These are phyloP conservation scores for Nasturtium officinale DNA, from an alignment of 345 rosid species.

Conservation along the genomic window DNA sequence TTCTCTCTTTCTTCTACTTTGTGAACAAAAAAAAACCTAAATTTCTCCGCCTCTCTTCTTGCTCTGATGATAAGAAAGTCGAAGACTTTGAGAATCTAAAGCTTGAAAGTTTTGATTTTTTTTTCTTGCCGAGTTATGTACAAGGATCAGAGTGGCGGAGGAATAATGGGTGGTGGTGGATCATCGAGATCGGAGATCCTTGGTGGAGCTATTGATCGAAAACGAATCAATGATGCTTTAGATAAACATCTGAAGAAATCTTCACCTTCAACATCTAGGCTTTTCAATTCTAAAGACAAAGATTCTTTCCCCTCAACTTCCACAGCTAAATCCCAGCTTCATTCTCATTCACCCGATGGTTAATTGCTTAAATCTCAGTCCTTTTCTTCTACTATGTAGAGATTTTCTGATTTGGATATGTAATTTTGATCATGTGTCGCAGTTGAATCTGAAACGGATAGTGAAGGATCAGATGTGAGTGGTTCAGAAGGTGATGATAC, in stretches of 20 bases:
- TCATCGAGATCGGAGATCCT: conserved; percentile 79
- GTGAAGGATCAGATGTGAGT: conserved; percentile 88
- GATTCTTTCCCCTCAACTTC: conserved; percentile 80
- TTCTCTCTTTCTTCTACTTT: conserved; percentile 34
- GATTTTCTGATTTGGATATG: neutral
- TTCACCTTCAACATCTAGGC: conserved; percentile 84
- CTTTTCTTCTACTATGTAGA: neutral
- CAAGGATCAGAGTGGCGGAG: conserved; percentile 68
- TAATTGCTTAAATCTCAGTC: neutral
- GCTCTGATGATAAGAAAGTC: conserved; percentile 24
- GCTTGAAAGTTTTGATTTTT: neutral
- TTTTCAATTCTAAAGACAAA: conserved; percentile 60
- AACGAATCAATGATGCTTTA: conserved; percentile 84
- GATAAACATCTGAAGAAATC: conserved; percentile 92
- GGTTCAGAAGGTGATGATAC: conserved; percentile 94
- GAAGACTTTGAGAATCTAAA: conserved; percentile 21
- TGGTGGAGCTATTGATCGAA: conserved; percentile 74
- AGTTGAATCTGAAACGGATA: conserved; percentile 84
- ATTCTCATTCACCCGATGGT: conserved; percentile 60
- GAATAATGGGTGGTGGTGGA: conserved; percentile 66
- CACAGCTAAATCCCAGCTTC: conserved; percentile 64
- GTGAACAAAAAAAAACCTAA: conserved; percentile 42
- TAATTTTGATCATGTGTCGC: neutral
- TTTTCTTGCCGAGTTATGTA: conserved; percentile 48
- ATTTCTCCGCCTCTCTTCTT: conserved; percentile 45